Evolutionary conservation across 805 yeast species (phyloP), one percentile per base, ranked within the genome.

Genomic region (Cyberlindnera mrakii): DNA sequence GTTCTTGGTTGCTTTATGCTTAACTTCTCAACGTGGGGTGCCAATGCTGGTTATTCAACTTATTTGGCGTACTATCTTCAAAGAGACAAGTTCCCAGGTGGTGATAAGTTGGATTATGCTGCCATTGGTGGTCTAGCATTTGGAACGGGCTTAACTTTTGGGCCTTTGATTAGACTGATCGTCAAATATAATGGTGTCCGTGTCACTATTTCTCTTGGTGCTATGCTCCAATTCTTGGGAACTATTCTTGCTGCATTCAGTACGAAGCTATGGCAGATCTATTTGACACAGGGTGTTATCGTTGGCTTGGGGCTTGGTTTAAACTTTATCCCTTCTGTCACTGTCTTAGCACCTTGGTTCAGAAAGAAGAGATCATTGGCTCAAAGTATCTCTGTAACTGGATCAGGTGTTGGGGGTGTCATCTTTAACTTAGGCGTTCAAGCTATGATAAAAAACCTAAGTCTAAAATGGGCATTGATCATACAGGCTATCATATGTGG

Each of bases 281-380:
- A 72, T 52, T 55, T 79, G 40, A 77, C 88, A 2, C 90, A 84
- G 60, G 90, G 91, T 15, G 63, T 82, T 1, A 45, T 83, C 35
- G 72, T 72, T 39, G 82, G 87, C 16, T 53, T 76, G 37, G 67
- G 70, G 0, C 62, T 70, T 14, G 80, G 85, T 0, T 54, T 77
- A 11, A 65, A 78, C 30, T 71, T 76, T 37, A 68, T 81, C 7
- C 82, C 91, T 0, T 76, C 76, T 3, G 64, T 79, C 27, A 70
- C 78, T 3, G 58, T 83, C 6, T 50, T 83, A 25, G 87, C 89
- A 0, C 88, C 81, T 43, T 84, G 85, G 82, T 84, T 84, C 60
- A 62, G 75, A 33, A 78, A 75, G 49, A 78, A 66, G 47, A 68
- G 90, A 52, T 78, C 82, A 0, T 60, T 65, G 11, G 72, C 74